Evolutionary conservation across 768 basidiomycete genomes (phyloP), one percentile per base, ranked within the genome.

Genomic region (Naganishia vishniacii): DNA sequence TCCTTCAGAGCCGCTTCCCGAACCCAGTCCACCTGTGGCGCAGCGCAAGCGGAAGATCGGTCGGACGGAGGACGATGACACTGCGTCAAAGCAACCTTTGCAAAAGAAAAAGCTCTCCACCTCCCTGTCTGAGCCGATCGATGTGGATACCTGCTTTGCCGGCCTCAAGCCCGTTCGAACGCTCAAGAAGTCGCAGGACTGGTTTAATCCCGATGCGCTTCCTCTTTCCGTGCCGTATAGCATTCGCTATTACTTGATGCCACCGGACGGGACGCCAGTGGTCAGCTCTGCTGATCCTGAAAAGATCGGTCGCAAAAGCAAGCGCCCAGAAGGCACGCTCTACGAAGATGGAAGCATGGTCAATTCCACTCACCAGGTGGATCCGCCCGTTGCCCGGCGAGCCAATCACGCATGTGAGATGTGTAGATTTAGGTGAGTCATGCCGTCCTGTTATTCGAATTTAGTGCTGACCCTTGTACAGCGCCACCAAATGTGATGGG

Each of bases 1-100:
- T 37, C 34, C 7, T 15, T 7, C 25, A 40, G 32, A 3, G 32
- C 32, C 31, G 31, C 3, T 3, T 1, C n/a, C 31, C 34, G 53
- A 56, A 16, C 18, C 48, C 31, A 56, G 53, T 56, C 53, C 53
- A 26, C 53, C 53, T 25, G 13, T 23, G 3, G 37, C 34, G 1
- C 4, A 4, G 15, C 53, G 53, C 53, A 56, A 56, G 53, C n/a
- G 53, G 3, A 56, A 56, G 53, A 56, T 40, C 18, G 11, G 31
- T 34, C 29, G 28, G 16, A 18, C 9, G 15, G 15, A 51, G 31
- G 31, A 40, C 7, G 49, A 51, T 31, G 11, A 9, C 18, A 18
- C 29, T 32, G 32, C n/a, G n/a, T n/a, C n/a, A n/a, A n/a, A 32
- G 6, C 53, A 34, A 26, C 53, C 37, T 40, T 6, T 3, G 2